These are phyloP conservation scores for Punica granatum DNA, from an alignment of 345 rosid genomes.

Conservation along the genomic window DNA sequence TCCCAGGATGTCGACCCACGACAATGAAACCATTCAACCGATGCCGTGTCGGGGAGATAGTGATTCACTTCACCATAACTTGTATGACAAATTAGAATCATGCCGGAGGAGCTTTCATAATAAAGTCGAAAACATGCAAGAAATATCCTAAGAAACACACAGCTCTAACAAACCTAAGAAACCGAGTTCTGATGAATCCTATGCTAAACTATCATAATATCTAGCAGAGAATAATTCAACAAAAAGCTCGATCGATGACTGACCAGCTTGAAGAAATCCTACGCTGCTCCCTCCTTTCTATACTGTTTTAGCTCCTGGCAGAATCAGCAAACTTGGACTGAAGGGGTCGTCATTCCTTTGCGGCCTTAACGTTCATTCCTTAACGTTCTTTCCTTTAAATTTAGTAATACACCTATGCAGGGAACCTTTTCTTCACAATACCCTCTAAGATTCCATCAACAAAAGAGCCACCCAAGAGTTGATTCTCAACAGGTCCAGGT, in stretches of 20 bases:
- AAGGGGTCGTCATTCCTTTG: not conserved
- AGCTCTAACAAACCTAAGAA: not conserved
- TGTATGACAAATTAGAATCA: too few relatives aligned
- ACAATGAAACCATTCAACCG: not conserved
- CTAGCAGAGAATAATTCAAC: not conserved
- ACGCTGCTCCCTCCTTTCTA: not conserved
- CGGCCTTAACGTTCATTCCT: too few relatives aligned
- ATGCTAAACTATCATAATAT: not conserved
- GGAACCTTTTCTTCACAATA: constrained; percentile 46
- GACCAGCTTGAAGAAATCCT: not conserved
- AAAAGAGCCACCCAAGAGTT: constrained; percentile 37
- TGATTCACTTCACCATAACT: too few relatives aligned
- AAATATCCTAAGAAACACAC: not conserved
- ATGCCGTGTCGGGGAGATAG: too few relatives aligned
- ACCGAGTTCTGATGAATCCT: not conserved
- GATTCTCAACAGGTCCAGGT: constrained; percentile 67
- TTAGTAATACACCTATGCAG: not conserved
- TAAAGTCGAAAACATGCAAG: not conserved
- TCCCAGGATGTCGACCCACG: not conserved
- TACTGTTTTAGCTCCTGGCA: not conserved
- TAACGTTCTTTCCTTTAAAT: not conserved
- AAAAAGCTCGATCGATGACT: not conserved
- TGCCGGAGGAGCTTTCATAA: not conserved
- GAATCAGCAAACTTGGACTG: not conserved
- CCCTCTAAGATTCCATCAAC: constrained; percentile 67